These are phyloP conservation scores for Nigrospora osmanthi DNA, from an alignment of 2,329 filamentous ascomycete species.

Conservation along the genomic window DNA sequence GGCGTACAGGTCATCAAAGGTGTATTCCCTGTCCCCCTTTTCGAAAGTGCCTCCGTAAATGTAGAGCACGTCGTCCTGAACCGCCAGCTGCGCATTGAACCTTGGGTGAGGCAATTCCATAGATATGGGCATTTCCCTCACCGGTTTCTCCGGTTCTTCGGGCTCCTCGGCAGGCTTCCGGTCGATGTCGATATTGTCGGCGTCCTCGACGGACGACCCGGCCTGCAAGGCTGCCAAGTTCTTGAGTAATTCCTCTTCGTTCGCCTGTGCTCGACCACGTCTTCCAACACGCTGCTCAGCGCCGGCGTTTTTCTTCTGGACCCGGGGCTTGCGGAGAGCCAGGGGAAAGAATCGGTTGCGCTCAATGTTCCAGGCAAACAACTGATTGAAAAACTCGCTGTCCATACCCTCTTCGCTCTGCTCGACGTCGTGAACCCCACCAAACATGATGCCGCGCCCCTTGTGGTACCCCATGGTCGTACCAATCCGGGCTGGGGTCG, in stretches of 20 bases:
- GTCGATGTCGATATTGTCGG: slow-evolving; percentile 33
- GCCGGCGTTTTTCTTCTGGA: slow-evolving; percentile 53
- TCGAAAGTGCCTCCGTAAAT: slow-evolving; percentile 95
- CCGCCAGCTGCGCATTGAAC: slow-evolving; percentile 85
- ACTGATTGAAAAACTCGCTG: slow-evolving; percentile 89
- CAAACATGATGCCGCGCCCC: slow-evolving; percentile 86
- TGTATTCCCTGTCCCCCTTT: slow-evolving; percentile 89
- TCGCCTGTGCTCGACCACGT: slow-evolving; percentile 73
- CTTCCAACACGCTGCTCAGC: slow-evolving; percentile 50
- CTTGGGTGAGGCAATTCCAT: slow-evolving; percentile 83
- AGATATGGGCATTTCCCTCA: slow-evolving; percentile 55
- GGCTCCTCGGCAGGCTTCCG: slow-evolving; percentile 41
- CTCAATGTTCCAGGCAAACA: slow-evolving; percentile 93
- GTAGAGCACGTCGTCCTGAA: slow-evolving; percentile 88
- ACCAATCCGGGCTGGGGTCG: slow-evolving; percentile 75
- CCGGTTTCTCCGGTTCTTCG: slow-evolving; percentile 48
- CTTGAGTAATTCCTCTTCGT: slow-evolving; percentile 81
- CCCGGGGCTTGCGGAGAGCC: slow-evolving; percentile 64
- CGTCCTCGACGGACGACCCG: slow-evolving; percentile 54
- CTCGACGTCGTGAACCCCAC: slow-evolving; percentile 89
- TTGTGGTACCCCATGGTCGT: slow-evolving; percentile 93
- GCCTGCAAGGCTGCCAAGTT: slow-evolving; percentile 82
- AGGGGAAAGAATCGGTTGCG: slow-evolving; percentile 91
- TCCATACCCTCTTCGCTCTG: slow-evolving; percentile 92
- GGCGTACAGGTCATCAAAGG: slow-evolving; percentile 90